These are phyloP conservation scores for Phialemonium atrogriseum DNA, from an alignment of 2,329 filamentous ascomycete species.

Conservation along the genomic window DNA sequence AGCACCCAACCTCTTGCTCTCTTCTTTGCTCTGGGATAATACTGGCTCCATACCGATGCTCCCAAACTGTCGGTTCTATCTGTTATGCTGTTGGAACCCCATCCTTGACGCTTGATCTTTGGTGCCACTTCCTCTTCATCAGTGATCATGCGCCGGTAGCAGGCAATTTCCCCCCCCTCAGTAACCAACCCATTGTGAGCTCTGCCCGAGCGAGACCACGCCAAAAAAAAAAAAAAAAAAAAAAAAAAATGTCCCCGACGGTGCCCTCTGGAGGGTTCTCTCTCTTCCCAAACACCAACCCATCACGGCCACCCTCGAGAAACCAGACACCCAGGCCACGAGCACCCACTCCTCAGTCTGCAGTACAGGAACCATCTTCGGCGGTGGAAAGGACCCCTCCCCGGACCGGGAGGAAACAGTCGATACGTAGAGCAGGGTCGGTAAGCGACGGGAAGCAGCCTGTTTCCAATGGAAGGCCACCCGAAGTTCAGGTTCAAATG, in stretches of 20 bases:
- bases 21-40: neutral
- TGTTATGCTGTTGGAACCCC: neutral
- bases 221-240: constrained; percentile 4
- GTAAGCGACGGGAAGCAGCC: constrained; percentile 23
- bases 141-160: constrained; percentile 4
- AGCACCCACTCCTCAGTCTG: constrained; percentile 26
- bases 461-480: neutral
- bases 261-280: constrained; percentile 41
- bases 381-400: constrained; percentile 20
- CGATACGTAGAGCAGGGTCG: constrained; percentile 22
- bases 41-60: neutral
- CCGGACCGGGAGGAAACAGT: constrained; percentile 22
- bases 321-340: constrained; percentile 31
- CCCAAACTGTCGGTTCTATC: constrained; percentile 2
- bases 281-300: constrained; percentile 45
- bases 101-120: neutral
- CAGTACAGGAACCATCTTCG: constrained; percentile 10
- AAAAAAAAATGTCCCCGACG: constrained; percentile 27
- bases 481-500: constrained; percentile 6
- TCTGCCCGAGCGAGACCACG: no score
- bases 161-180: no score
- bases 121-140: neutral
- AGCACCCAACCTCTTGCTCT: no score
- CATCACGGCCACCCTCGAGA: constrained; percentile 30
- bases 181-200: no score